phyloP scores from a whole-genome alignment of 805 yeast genomes.

The Alloascoidea hylecoeti region DNA sequence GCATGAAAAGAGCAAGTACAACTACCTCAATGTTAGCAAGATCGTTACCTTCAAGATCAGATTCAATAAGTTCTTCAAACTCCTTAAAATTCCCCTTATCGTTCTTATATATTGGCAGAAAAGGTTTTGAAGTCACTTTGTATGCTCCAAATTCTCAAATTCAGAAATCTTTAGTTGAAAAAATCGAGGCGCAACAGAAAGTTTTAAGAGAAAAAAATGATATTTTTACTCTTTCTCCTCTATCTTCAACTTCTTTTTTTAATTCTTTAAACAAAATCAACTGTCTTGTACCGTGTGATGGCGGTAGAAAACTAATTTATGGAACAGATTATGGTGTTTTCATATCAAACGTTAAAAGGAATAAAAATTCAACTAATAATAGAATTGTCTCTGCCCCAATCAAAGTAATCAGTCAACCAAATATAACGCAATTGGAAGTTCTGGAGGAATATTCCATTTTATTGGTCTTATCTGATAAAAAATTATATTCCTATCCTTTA shows the following conservation, averaged over 20 bases:
- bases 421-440: constrained; percentile 66
- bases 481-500: constrained; percentile 45
- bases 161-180: constrained; percentile 52
- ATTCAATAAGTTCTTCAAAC: constrained; percentile 2
- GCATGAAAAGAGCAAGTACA: too few species aligned
- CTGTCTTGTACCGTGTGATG: constrained; percentile 77
- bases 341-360: constrained; percentile 47
- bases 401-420: constrained; percentile 50
- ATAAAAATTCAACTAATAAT: constrained; percentile 27
- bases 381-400: constrained; percentile 49
- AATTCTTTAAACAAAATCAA: constrained; percentile 57
- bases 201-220: constrained; percentile 50
- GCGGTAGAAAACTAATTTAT: constrained; percentile 78
- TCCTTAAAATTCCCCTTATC: constrained; percentile 13
- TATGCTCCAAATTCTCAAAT: constrained; percentile 14
- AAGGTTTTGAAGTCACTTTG: constrained; percentile 9
- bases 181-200: constrained; percentile 53
- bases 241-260: constrained; percentile 48
- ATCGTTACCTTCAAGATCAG: constrained; percentile 11
- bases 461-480: constrained; percentile 56
- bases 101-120: constrained; percentile 17
- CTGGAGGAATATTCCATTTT: constrained; percentile 67
- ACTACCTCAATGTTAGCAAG: too few species aligned
- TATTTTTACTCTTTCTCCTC: constrained; percentile 54
- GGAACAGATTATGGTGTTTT: constrained; percentile 88